Evolutionary conservation across 2,329 filamentous ascomycete species (phyloP).

Genomic region (Cyphellophora attinorum): DNA sequence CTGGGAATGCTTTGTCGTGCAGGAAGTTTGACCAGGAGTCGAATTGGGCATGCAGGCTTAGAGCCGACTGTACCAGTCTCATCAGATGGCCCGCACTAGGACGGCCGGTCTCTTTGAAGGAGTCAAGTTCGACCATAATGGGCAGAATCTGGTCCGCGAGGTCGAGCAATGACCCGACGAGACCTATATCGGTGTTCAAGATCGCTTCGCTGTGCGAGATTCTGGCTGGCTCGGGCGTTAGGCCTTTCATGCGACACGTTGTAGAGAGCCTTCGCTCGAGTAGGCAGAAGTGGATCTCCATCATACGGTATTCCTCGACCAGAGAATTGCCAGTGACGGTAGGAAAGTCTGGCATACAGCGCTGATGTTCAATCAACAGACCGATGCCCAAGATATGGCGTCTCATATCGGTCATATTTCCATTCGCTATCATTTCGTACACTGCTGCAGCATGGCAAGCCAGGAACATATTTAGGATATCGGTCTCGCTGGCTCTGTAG

Average conservation of each 20-base stretch:
- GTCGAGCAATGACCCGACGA: not conserved
- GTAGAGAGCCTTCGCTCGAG: slow-evolving; percentile 1
- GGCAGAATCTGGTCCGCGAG: slow-evolving; percentile 2
- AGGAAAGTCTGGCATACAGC: not conserved
- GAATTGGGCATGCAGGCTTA: not conserved
- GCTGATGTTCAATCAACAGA: slow-evolving; percentile 4
- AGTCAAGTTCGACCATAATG: slow-evolving; percentile 2
- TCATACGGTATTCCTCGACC: slow-evolving; percentile 7
- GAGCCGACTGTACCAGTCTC: not conserved
- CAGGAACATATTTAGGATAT: slow-evolving; percentile 2
- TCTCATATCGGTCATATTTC: slow-evolving; percentile 2
- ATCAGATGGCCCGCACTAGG: not conserved
- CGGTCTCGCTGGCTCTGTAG: not conserved
- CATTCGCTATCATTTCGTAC: slow-evolving; percentile 6
- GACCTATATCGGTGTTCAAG: not conserved
- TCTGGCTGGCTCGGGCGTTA: not conserved
- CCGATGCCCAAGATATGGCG: slow-evolving; percentile 6
- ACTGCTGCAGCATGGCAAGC: slow-evolving; percentile 9
- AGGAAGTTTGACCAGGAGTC: not conserved
- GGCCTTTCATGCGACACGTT: not conserved
- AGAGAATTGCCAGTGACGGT: slow-evolving; percentile 3
- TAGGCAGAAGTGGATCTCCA: slow-evolving; percentile 5
- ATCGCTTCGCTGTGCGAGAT: not conserved
- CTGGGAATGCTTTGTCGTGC: not conserved
- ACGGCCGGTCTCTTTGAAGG: not conserved